Evolutionary conservation across 306 rosid genomes (phyloP).

Genomic region (Sicyos edulis): DNA sequence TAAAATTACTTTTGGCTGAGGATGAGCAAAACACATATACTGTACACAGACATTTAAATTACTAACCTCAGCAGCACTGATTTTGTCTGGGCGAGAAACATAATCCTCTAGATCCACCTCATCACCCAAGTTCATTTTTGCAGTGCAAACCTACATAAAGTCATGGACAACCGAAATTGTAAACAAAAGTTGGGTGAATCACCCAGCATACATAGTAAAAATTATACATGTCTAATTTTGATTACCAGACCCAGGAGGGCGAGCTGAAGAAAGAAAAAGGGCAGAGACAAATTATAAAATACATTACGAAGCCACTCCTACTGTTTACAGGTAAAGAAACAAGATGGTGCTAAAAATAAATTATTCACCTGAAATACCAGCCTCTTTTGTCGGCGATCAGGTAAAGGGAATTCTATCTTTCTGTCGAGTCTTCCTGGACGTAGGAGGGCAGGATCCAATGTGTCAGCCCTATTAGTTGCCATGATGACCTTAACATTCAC

Average conservation of each 20-base stretch:
- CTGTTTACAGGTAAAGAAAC: background rate
- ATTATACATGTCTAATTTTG: background rate
- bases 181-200: constrained; percentile 5
- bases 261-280: background rate
- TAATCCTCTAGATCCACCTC: constrained; percentile 99
- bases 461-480: constrained; percentile 99
- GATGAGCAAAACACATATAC: background rate
- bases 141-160: constrained; percentile 76
- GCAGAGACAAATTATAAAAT: background rate
- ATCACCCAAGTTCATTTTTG: constrained; percentile 94
- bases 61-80: constrained; percentile 99
- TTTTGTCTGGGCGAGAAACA: constrained; percentile 98
- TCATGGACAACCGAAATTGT: background rate
- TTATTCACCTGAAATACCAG: constrained; percentile 85
- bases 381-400: constrained; percentile 94
- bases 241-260: background rate
- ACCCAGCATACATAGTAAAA: too few relatives aligned
- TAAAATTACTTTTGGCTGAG: background rate
- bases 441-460: constrained; percentile 90
- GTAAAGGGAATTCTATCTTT: constrained; percentile 93
- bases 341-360: background rate
- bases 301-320: background rate
- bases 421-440: constrained; percentile 99
- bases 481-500: constrained; percentile 97
- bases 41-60: background rate